phyloP scores from a whole-genome alignment of 495 filamentous ascomycete genomes.

The Mycothermus thermophilus region DNA sequence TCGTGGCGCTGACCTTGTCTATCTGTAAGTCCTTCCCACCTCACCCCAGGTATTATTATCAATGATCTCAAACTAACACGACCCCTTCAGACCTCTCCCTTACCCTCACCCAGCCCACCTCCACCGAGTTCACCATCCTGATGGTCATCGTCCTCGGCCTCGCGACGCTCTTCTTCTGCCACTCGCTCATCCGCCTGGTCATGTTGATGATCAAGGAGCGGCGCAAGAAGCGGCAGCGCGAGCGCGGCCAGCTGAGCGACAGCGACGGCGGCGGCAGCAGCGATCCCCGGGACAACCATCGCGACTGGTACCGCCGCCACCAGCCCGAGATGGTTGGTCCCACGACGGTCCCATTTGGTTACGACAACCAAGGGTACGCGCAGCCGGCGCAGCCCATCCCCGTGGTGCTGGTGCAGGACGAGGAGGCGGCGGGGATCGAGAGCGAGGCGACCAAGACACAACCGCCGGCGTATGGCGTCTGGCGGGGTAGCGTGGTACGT shows the following conservation, averaged over 20 bases:
- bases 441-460: constrained; percentile 42
- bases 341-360: too few species aligned
- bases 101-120: constrained; percentile 44
- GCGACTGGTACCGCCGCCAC: too few species aligned
- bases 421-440: constrained; percentile 42
- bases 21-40: constrained; percentile 39
- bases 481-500: constrained; percentile 71
- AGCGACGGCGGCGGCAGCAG: too few species aligned
- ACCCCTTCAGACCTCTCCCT: constrained; percentile 57
- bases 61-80: neutral
- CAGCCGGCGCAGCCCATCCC: constrained; percentile 48
- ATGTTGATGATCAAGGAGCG: constrained; percentile 40
- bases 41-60: neutral
- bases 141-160: constrained; percentile 62
- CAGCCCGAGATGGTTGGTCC: constrained; percentile 33
- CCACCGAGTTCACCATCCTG: constrained; percentile 56
- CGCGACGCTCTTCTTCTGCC: constrained; percentile 63
- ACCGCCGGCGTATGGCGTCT: constrained; percentile 79
- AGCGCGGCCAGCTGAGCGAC: constrained; percentile 8
- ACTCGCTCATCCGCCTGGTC: constrained; percentile 59
- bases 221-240: constrained; percentile 6
- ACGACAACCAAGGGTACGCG: constrained; percentile 49
- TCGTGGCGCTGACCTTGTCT: constrained; percentile 40
- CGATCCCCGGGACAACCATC: too few species aligned
- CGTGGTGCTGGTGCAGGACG: constrained; percentile 47